Evolutionary conservation across 2,329 filamentous ascomycete genomes (phyloP).

Genomic region (Scedosporium minutisporum): DNA sequence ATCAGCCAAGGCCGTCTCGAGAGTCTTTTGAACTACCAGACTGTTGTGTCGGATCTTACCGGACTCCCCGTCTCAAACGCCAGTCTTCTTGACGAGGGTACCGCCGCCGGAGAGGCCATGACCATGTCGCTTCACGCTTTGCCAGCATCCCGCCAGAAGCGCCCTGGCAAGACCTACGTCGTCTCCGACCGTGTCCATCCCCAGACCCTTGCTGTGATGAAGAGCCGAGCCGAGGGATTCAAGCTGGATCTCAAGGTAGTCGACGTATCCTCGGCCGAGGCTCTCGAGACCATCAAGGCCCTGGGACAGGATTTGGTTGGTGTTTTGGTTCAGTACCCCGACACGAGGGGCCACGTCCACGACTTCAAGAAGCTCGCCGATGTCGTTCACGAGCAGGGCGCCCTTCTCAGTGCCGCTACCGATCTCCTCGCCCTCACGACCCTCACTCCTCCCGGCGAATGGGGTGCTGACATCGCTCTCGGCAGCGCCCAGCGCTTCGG

Average conservation of each 20-base stretch:
- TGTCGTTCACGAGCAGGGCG: constrained; percentile 65
- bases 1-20: constrained; percentile 92
- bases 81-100: constrained; percentile 82
- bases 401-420: constrained; percentile 77
- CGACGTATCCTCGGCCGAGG: constrained; percentile 57
- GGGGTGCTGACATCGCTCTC: constrained; percentile 90
- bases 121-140: constrained; percentile 77
- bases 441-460: constrained; percentile 83
- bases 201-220: constrained; percentile 75
- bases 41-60: constrained; percentile 80
- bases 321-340: constrained; percentile 89
- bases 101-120: constrained; percentile 92
- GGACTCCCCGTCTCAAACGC: constrained; percentile 83
- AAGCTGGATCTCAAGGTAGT: constrained; percentile 68
- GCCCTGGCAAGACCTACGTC: constrained; percentile 68
- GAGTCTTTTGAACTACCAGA: constrained; percentile 92
- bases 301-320: constrained; percentile 77
- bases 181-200: constrained; percentile 77
- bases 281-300: constrained; percentile 55
- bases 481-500: constrained; percentile 87
- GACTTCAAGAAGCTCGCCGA: constrained; percentile 69
- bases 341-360: constrained; percentile 71
- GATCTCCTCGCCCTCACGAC: constrained; percentile 82
- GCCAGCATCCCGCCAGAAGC: constrained; percentile 61
- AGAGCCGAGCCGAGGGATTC: constrained; percentile 82